A percentile compares a stretch with the other conserved stretches of the same genome.
These are phyloP conservation scores for Fagus sylvatica DNA, from an alignment of 306 rosid genomes.

Conservation along the genomic window DNA sequence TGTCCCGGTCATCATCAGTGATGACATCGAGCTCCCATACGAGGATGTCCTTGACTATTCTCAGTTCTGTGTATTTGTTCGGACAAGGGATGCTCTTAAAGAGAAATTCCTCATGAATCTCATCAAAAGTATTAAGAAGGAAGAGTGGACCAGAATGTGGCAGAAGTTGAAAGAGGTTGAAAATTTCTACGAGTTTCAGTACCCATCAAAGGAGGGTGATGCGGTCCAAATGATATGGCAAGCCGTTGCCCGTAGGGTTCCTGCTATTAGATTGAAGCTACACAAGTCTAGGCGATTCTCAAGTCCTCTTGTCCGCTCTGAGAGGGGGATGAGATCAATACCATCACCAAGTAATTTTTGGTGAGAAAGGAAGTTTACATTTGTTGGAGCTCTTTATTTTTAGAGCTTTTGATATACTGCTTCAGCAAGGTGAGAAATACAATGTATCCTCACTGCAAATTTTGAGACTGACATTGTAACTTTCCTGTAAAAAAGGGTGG, in stretches of 20 bases:
- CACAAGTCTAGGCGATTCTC: slow-evolving; percentile 60
- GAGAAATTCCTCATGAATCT: slow-evolving; percentile 51
- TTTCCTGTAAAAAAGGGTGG: neutral
- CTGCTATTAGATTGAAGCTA: slow-evolving; percentile 48
- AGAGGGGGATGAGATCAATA: slow-evolving; percentile 23
- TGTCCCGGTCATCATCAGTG: slow-evolving; percentile 78
- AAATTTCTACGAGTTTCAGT: slow-evolving; percentile 61
- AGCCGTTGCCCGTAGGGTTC: slow-evolving; percentile 69
- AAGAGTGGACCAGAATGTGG: slow-evolving; percentile 87
- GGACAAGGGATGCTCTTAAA: slow-evolving; percentile 64
- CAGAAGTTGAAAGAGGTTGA: slow-evolving; percentile 64
- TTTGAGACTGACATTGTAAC: slow-evolving; percentile 24
- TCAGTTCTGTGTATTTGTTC: slow-evolving; percentile 69
- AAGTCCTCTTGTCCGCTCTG: slow-evolving; percentile 19
- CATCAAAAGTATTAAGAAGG: slow-evolving; percentile 49
- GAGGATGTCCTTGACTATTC: slow-evolving; percentile 83
- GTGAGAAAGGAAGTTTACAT: slow-evolving; percentile 19
- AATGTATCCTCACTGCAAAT: neutral
- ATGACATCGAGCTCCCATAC: slow-evolving; percentile 73
- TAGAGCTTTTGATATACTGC: slow-evolving; percentile 11
- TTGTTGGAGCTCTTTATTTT: neutral
- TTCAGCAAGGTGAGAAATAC: slow-evolving; percentile 32
- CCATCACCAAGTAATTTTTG: slow-evolving; percentile 50
- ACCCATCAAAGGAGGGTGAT: slow-evolving; percentile 64
- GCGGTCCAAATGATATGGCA: slow-evolving; percentile 93